Percentiles rank a stretch among this genome's conserved stretches.
Evolutionary conservation across 768 basidiomycete genomes (phyloP).

Genomic region (Cubamyces lactineus): DNA sequence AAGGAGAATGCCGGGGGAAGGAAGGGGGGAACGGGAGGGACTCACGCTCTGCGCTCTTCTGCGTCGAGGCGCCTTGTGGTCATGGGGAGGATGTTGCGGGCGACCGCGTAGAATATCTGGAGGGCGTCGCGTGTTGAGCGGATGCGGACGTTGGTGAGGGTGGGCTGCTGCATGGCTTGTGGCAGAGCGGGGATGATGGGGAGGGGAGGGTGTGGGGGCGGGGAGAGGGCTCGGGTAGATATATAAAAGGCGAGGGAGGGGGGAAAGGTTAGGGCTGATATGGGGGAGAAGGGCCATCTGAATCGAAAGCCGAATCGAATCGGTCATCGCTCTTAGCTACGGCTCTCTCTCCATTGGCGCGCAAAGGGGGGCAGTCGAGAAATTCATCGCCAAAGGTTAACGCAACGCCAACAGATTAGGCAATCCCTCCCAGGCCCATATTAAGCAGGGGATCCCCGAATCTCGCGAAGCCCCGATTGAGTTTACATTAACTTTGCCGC

Average conservation of each 20-base stretch:
- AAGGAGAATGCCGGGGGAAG: neutral
- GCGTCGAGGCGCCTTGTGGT: slow-evolving; percentile 83
- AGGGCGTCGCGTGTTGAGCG: slow-evolving; percentile 81
- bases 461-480: slow-evolving; percentile 44
- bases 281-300: neutral
- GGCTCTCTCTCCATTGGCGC: neutral
- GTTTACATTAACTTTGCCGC: slow-evolving; percentile 64
- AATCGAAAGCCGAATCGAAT: too few species aligned
- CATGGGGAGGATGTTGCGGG: slow-evolving; percentile 66
- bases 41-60: slow-evolving; percentile 60
- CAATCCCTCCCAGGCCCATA: slow-evolving; percentile 15
- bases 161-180: slow-evolving; percentile 69
- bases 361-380: too few species aligned
- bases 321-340: too few species aligned
- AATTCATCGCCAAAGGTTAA: neutral
- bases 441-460: slow-evolving; percentile 36
- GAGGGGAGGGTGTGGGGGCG: slow-evolving; percentile 25
- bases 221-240: slow-evolving; percentile 28
- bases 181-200: slow-evolving; percentile 30
- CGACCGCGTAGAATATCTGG: slow-evolving; percentile 80
- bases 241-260: slow-evolving; percentile 29
- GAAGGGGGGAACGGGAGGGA: neutral
- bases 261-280: neutral
- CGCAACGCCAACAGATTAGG: slow-evolving; percentile 20
- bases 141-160: slow-evolving; percentile 74